Evolutionary conservation across 2,329 filamentous ascomycete genomes (phyloP).

Genomic region (Esteya vermicola): DNA sequence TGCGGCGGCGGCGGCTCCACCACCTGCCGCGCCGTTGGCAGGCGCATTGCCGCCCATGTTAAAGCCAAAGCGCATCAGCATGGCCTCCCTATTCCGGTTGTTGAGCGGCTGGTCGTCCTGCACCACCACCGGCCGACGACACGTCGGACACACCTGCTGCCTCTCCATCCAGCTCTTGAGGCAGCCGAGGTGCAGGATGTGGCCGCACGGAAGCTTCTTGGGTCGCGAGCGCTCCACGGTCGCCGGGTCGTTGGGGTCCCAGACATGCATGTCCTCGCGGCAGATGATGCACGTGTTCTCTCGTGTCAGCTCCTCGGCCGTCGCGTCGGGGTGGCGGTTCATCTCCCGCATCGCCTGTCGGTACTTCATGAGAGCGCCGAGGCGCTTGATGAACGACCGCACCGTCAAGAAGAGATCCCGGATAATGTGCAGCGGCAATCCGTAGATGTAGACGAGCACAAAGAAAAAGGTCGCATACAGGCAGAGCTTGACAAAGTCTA

Average conservation of each 20-base stretch:
- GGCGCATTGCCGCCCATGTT: constrained; percentile 14
- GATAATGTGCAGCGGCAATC: constrained; percentile 91
- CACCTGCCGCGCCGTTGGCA: constrained; percentile 8
- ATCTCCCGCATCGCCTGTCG: constrained; percentile 86
- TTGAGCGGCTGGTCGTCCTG: constrained; percentile 16
- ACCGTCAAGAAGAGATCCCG: constrained; percentile 90
- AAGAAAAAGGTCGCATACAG: constrained; percentile 89
- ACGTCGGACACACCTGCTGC: constrained; percentile 94
- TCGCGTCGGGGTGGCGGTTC: constrained; percentile 88
- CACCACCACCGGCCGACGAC: constrained; percentile 72
- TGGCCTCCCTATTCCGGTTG: constrained; percentile 19
- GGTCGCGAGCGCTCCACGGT: constrained; percentile 72
- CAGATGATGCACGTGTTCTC: constrained; percentile 98
- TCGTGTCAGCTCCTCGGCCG: constrained; percentile 64
- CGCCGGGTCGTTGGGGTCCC: constrained; percentile 49
- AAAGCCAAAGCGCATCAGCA: constrained; percentile 19
- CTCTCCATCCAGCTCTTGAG: constrained; percentile 94
- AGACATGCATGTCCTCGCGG: constrained; percentile 84
- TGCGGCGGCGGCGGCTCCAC: neutral
- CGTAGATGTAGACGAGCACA: constrained; percentile 87
- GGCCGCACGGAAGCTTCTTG: constrained; percentile 92
- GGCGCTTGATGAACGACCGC: constrained; percentile 76
- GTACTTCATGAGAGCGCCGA: constrained; percentile 81
- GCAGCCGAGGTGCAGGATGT: constrained; percentile 88
- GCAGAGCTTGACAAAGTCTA: constrained; percentile 79